Base-by-base conservation (phyloP, 1,284 basidiomycete genomes). In the Papiliotrema flavescens region DNA sequence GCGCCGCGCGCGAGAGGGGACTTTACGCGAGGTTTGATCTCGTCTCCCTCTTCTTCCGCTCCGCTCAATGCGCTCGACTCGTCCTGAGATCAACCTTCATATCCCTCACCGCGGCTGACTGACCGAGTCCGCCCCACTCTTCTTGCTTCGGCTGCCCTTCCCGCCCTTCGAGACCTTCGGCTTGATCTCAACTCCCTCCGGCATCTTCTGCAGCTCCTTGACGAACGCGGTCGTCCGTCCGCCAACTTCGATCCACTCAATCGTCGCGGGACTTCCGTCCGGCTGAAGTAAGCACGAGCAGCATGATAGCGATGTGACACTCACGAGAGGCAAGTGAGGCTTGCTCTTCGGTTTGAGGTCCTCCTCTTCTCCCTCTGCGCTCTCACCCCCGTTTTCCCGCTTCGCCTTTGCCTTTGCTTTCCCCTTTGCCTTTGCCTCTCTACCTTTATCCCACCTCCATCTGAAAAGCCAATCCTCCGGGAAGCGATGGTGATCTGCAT, bases 161-260 rank as follows among this genome's bases (percentile, higher is more conserved):
- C 57, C 59, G 17, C 63, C 63, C 52, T 67, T 68, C 13, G 36
- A 63, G 51, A 69, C 61, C 49, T 70, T 70, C 2, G 68, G 64
- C 55, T 73, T 75, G 51, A 71, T 70, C 43, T 66, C 65, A 8
- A 73, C 69, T 0, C 73, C 72, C 32, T 70, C 62, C 0, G 75
- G 71, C 51, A 80, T 72, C 46, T 76, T 78, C 65, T 90, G 89
- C 2, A 90, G 77, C 69, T 88, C 83, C 9, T 74, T 71, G 2
- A 90, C 84, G 57, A 84, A 85, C 3, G 88, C 89, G 1, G 86
- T 87, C 0, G 90, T 91, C 15, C 89, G 79, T 1, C 90, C 89
- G 3, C 87, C 88, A 9, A 92, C 86, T 0, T 86, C 89, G 49
- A 89, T 70, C 80, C 85, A 91, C 59, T 83, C 84, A 57, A 92